Conservation (phyloP, 2,329 filamentous ascomycete genomes). For the Tolypocladium sp. region DNA sequence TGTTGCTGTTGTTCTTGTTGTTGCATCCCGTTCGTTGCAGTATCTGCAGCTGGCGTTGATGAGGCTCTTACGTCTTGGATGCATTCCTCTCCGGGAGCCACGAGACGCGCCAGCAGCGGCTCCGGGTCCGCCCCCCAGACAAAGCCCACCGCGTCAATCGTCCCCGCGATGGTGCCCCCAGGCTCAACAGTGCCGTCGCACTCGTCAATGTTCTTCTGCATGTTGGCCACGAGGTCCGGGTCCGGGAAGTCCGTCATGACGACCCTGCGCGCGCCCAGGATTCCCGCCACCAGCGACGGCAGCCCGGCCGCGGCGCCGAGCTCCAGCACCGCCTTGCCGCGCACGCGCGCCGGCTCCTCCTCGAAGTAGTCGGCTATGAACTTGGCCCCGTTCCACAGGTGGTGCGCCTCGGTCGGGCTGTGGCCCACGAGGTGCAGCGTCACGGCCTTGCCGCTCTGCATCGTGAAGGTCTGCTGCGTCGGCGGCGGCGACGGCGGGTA, state of each 20-base stretch:
- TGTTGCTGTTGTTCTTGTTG: background rate
- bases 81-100: constrained; percentile 10
- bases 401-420: constrained; percentile 82
- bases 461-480: constrained; percentile 62
- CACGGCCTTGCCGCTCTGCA: constrained; percentile 56
- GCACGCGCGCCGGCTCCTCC: constrained; percentile 53
- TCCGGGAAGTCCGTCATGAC: constrained; percentile 90
- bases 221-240: constrained; percentile 68
- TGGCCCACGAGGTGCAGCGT: constrained; percentile 74
- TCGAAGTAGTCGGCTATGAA: constrained; percentile 74
- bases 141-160: constrained; percentile 58
- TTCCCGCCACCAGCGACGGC: constrained; percentile 67
- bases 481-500: constrained; percentile 70
- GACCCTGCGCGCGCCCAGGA: constrained; percentile 59
- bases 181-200: constrained; percentile 30
- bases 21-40: background rate
- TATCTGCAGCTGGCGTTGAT: background rate
- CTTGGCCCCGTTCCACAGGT: constrained; percentile 84
- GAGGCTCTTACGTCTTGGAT: background rate
- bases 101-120: constrained; percentile 49
- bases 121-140: constrained; percentile 68
- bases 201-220: constrained; percentile 64
- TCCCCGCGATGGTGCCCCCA: constrained; percentile 17
- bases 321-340: constrained; percentile 66
- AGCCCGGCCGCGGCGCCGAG: constrained; percentile 83